Conservation (phyloP, 2,329 filamentous ascomycete genomes). For the Clarireedia monteithiana region DNA sequence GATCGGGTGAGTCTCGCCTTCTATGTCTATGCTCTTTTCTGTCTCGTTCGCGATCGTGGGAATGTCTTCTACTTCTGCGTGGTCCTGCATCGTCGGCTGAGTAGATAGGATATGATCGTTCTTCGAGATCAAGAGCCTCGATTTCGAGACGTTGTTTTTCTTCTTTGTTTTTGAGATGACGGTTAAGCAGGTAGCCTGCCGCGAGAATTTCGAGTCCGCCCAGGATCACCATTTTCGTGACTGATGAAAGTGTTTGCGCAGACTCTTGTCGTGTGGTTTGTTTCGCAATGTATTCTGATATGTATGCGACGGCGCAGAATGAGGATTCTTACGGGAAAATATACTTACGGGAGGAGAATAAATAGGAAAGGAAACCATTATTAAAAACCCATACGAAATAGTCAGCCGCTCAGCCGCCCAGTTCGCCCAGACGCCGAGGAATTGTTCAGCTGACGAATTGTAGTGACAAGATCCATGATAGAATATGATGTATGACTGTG, state of each 20-base stretch:
- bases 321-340: not conserved
- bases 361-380: not conserved
- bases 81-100: constrained; percentile 7
- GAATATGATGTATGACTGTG: too few species aligned
- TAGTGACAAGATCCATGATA: not conserved
- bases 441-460: not conserved
- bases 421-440: not conserved
- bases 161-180: constrained; percentile 25
- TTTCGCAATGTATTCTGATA: not conserved
- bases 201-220: constrained; percentile 27
- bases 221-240: constrained; percentile 42
- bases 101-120: constrained; percentile 10
- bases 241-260: not conserved
- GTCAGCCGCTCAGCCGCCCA: not conserved
- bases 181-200: constrained; percentile 26
- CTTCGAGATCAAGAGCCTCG: constrained; percentile 18
- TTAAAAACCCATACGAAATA: not conserved
- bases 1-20: not conserved
- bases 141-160: constrained; percentile 28
- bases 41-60: not conserved
- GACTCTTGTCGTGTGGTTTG: not conserved
- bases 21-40: constrained; percentile 2
- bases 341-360: not conserved
- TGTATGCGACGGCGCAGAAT: not conserved
- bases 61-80: constrained; percentile 2